Evolutionary conservation across 306 rosid genomes (phyloP).

Genomic region (Malus asiatica): DNA sequence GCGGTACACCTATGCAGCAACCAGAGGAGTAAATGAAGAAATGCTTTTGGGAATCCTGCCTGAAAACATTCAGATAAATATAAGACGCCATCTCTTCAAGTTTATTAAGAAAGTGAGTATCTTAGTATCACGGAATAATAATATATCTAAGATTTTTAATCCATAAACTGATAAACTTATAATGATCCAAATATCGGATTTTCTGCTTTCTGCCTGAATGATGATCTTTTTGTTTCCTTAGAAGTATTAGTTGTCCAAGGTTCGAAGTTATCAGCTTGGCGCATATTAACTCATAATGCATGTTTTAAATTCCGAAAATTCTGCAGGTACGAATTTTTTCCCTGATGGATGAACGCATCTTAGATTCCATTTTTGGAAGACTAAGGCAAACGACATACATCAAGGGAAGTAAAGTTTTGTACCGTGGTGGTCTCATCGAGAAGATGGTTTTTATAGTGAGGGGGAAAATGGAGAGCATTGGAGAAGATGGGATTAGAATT

Average conservation of each 20-base stretch:
- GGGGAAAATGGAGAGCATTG: conserved; percentile 65
- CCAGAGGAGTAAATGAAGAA: conserved; percentile 92
- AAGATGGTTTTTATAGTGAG: conserved; percentile 86
- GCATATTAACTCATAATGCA: background rate
- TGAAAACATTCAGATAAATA: conserved; percentile 71
- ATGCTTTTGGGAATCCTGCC: conserved; percentile 64
- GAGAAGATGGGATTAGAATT: conserved; percentile 51
- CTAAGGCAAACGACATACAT: conserved; percentile 70
- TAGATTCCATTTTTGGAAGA: conserved; percentile 74
- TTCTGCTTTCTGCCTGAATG: background rate
- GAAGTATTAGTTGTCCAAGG: background rate
- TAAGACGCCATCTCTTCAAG: conserved; percentile 70
- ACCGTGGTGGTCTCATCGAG: conserved; percentile 53
- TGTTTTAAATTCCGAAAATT: background rate
- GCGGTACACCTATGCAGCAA: conserved; percentile 76
- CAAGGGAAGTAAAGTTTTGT: conserved; percentile 59
- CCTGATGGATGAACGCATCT: conserved; percentile 64
- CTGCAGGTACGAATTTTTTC: conserved; percentile 72
- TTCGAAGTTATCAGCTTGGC: background rate
- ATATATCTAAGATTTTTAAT: conserved; percentile 1
- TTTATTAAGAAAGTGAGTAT: conserved; percentile 48
- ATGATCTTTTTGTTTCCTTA: background rate
- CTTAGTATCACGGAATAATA: background rate
- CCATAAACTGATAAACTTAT: background rate
- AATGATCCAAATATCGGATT: background rate